These are phyloP conservation scores for Colletotrichum tropicale DNA, from an alignment of 2,329 filamentous ascomycete species.

Conservation along the genomic window DNA sequence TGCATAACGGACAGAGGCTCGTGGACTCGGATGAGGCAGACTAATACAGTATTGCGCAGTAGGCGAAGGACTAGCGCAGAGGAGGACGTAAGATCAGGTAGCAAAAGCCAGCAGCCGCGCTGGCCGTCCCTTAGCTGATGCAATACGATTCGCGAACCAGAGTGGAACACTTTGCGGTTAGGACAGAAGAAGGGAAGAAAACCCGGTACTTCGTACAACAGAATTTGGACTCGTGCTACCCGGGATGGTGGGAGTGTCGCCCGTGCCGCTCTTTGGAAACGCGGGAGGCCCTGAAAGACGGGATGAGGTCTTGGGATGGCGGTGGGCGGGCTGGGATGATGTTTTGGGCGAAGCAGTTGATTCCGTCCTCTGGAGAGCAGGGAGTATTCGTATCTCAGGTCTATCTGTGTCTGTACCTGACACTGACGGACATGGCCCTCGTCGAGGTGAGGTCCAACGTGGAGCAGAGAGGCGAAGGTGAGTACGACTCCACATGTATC, in stretches of 20 bases:
- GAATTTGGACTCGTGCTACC: not conserved
- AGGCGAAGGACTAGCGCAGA: not conserved
- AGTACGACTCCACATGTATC: not conserved
- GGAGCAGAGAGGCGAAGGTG: not conserved
- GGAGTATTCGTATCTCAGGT: not conserved
- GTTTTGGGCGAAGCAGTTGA: not conserved
- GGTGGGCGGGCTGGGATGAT: not conserved
- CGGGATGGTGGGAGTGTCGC: not conserved
- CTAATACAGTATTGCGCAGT: not conserved
- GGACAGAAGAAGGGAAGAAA: not conserved
- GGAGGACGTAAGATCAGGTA: not conserved
- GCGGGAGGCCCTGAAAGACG: not conserved
- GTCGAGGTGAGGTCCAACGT: not conserved
- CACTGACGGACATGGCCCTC: not conserved
- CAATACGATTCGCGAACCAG: slow-evolving; percentile 1
- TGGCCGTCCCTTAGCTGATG: not conserved
- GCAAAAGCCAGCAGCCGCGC: not conserved
- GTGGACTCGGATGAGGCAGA: not conserved
- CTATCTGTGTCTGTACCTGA: not conserved
- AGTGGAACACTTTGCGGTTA: not conserved
- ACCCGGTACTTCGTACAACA: not conserved
- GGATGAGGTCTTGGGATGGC: not conserved
- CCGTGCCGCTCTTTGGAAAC: not conserved
- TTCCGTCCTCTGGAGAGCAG: not conserved
- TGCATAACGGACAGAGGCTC: not conserved